Evolutionary conservation across 2,329 filamentous ascomycete species (phyloP), one percentile per base, ranked within the genome.

Genomic region (Sporothrix brunneoviolacea): DNA sequence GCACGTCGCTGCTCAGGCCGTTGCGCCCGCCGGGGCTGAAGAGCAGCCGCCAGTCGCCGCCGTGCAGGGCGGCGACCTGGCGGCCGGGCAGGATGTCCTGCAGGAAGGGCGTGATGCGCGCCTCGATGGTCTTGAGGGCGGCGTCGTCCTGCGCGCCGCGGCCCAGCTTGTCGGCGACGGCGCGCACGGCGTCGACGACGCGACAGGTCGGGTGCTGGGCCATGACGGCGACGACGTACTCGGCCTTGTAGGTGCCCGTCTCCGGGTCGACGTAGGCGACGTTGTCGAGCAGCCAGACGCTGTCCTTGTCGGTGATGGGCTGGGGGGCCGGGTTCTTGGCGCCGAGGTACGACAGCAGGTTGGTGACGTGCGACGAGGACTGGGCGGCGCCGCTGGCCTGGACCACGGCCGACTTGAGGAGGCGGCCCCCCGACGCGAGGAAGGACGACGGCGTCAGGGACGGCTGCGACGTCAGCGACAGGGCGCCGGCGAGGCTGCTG

Each of bases 231-330:
- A 86, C 81, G 0, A 95, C 82, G 55, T 91, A 90, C 63, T 96
- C 88, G 22, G 86, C 86, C 61, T 87, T 76, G 89, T 90, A 96
- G n/a, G 47, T 63, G 65, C 48, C 68, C 69, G 2, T 44, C 40
- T 13, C 28, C 22, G 10, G 7, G 21, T 32, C 24, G 37, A 18
- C 19, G 64, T 85, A 91, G 4, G 90, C 91, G 3, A 87, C 91
- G 61, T 93, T 95, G 70, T 97, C 90, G 42, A 96, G 73, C 8
- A 96, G 72, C 91, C 91, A 96, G 36, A 96, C 82, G 13, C 79
- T 81, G 64, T 95, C 86, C 35, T 79, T 69, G 15, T 74, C 72
- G 49, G 81, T 76, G 41, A 88, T 77, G 30, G 74, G 70, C 40
- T 76, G 76, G 1, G 77, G 73, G 12, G 83, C 69, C 1, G 84